A percentile compares a stretch with the other conserved stretches of the same genome.
phyloP scores from a whole-genome alignment of 2,329 filamentous ascomycete species.

The Fusarium pilosicola region DNA sequence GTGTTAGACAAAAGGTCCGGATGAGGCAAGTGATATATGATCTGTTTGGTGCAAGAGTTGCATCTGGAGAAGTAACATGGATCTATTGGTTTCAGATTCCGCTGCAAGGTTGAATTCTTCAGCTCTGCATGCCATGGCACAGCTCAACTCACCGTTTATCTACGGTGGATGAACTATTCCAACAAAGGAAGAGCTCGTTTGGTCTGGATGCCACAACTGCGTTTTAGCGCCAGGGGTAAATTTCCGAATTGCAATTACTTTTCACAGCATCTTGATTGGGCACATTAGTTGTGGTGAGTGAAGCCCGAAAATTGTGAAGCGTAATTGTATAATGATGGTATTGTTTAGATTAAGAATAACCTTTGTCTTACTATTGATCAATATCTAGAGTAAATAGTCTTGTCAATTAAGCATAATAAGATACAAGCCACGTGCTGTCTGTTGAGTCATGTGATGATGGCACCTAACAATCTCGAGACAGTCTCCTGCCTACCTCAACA shows the following conservation, averaged over 20 bases:
- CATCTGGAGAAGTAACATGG: background rate
- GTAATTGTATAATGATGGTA: background rate
- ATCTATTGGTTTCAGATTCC: constrained; percentile 14
- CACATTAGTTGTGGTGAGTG: background rate
- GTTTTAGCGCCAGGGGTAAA: constrained; percentile 30
- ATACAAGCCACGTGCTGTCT: background rate
- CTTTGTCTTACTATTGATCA: background rate
- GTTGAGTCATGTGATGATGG: constrained; percentile 9
- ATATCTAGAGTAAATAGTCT: background rate
- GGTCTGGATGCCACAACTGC: constrained; percentile 25
- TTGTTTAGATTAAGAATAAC: background rate
- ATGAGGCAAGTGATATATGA: background rate
- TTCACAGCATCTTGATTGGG: constrained; percentile 1
- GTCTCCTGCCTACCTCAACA: background rate
- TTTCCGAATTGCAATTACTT: constrained; percentile 14
- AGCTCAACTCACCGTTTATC: constrained; percentile 6
- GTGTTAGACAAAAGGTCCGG: background rate
- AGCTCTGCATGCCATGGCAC: background rate
- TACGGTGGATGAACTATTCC: constrained; percentile 17
- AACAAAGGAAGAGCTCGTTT: constrained; percentile 29
- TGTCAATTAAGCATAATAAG: constrained; percentile 10
- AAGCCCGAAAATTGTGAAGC: background rate
- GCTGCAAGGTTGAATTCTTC: background rate
- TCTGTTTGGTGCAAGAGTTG: background rate
- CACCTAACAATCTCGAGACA: background rate